phyloP scores from a whole-genome alignment of 352 stramenopile species.

The Phytophthora pistaciae region DNA sequence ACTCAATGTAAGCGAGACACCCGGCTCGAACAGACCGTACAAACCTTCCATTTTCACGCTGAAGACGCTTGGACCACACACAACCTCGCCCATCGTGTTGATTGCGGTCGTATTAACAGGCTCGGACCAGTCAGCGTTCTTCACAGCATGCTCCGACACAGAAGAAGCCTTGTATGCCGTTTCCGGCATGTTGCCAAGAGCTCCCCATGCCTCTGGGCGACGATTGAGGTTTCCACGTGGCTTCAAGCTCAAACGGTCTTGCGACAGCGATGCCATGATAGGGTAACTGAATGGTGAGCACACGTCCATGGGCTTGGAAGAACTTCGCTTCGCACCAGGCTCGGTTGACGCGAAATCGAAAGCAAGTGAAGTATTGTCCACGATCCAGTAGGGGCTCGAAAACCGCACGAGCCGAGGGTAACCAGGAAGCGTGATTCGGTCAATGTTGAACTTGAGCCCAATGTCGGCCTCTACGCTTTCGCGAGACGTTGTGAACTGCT shows the following conservation, averaged over 20 bases:
- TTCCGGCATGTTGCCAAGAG: constrained; percentile 61
- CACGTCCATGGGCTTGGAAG: constrained; percentile 53
- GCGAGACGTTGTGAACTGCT: constrained; percentile 77
- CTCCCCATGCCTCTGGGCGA: constrained; percentile 67
- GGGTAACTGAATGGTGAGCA: constrained; percentile 68
- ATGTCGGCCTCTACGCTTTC: constrained; percentile 62
- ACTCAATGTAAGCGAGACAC: constrained; percentile 79
- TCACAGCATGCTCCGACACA: constrained; percentile 70
- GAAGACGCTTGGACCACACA: constrained; percentile 79
- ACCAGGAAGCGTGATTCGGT: constrained; percentile 74
- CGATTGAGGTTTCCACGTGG: constrained; percentile 52
- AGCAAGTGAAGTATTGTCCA: constrained; percentile 83
- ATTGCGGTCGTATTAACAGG: constrained; percentile 87
- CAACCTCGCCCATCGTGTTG: constrained; percentile 85
- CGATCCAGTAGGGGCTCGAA: constrained; percentile 87
- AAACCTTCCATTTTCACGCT: constrained; percentile 85
- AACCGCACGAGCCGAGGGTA: constrained; percentile 83
- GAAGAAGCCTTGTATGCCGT: constrained; percentile 55
- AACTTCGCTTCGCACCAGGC: constrained; percentile 56
- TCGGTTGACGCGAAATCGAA: constrained; percentile 69
- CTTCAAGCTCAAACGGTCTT: constrained; percentile 81
- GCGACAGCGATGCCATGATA: constrained; percentile 61
- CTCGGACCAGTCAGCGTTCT: constrained; percentile 79
- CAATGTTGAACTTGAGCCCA: constrained; percentile 74
- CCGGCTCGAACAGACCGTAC: constrained; percentile 82